Percentiles rank a stretch among this genome's conserved stretches.
phyloP scores from a whole-genome alignment of 768 basidiomycete genomes.

The Russula virescens region DNA sequence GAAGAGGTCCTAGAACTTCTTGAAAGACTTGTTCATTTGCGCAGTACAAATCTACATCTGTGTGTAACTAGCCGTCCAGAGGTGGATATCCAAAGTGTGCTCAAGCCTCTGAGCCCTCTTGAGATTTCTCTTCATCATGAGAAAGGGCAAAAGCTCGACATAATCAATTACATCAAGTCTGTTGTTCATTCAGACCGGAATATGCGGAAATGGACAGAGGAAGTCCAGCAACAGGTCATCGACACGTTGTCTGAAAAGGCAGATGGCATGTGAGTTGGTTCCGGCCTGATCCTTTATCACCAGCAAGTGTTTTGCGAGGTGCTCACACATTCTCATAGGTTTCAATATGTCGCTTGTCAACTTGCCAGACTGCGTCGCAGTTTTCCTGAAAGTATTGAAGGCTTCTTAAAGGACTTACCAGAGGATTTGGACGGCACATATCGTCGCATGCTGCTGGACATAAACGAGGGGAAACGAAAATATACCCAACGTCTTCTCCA shows the following conservation, averaged over 20 bases:
- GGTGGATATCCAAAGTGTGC: background rate
- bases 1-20: background rate
- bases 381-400: background rate
- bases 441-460: background rate
- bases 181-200: background rate
- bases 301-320: no score
- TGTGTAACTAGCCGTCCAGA: slow-evolving; percentile 6
- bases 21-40: background rate
- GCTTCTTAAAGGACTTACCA: background rate
- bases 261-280: slow-evolving; percentile 5
- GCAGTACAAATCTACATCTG: background rate
- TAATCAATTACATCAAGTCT: background rate
- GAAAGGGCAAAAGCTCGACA: background rate
- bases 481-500: background rate
- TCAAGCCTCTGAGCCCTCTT: background rate
- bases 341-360: slow-evolving; percentile 6
- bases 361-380: background rate
- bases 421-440: slow-evolving; percentile 4
- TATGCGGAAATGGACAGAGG: slow-evolving; percentile 2
- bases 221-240: background rate
- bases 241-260: background rate
- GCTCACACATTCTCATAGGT: background rate
- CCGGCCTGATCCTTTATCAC: background rate
- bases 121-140: background rate
- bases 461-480: background rate